Base-by-base conservation (phyloP, 164 flowering plant genomes). In the Akebia trifoliata region DNA sequence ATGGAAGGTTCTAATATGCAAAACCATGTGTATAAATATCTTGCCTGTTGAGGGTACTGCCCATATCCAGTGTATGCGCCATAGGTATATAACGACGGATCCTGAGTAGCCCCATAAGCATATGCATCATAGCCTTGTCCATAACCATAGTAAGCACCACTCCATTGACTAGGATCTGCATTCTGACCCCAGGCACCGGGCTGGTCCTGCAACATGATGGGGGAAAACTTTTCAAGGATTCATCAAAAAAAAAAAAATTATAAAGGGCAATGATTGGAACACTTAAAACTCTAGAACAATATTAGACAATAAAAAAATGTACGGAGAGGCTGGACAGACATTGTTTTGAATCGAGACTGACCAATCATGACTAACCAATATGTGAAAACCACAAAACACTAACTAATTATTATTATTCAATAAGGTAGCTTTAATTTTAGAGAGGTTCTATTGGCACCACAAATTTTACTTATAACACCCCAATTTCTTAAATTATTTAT, bases 61-160 rank as follows among this genome's bases (percentile, higher is more conserved):
- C 67, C 66, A 65, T 85, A 93, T 57, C 94, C 94, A 57, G 91
- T 72, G 62, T 87, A 92, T 72, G 87, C 84, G 73, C 84, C 80
- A 60, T 89, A 92, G 11, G 84, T 83, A 76, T 92, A 89, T 40
- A 79, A 60, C 32, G 93, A 81, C 24, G 96, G 91, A 73, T 93
- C 97, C 2, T 81, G 89, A 61, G 81, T 48, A 57, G 90, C 79
- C 29, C 86, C 89, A 76, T 89, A 93, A 38, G 79, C 84, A 79
- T 87, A 93, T 26, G 92, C 80, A 73, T 93, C 97, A 70, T 89
- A 89, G 28, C 96, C 95, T 71, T 89, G 95, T 57, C 90, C 97
- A 72, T 90, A 90, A 66, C 87, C 96, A 77, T 93, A 93, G 72
- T 90, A 93, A 24, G 92, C 81, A 64, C 72, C 59, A 53, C 61